These are phyloP conservation scores for Poa annua DNA, from an alignment of 176 grass and related monocot species.

Conservation along the genomic window DNA sequence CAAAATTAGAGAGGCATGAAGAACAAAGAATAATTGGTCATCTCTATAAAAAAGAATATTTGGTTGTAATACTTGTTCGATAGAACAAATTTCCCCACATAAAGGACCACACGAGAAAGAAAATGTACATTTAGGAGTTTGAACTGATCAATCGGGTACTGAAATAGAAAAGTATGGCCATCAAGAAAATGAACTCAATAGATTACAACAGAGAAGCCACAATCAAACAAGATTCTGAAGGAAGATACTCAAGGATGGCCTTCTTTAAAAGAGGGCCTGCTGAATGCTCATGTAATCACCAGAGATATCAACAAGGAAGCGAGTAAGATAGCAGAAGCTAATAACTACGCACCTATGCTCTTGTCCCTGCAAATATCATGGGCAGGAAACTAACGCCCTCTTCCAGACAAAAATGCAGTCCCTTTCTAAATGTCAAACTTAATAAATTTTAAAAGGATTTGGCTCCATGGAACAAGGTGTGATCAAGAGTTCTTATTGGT, in stretches of 20 bases:
- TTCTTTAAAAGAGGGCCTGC: conserved; percentile 39
- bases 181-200: not conserved
- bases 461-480: conserved; percentile 17
- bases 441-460: conserved; percentile 11
- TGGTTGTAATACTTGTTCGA: conserved; percentile 10
- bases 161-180: conserved; percentile 2
- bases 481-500: conserved; percentile 25
- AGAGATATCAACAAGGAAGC: conserved; percentile 25
- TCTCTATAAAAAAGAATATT: not conserved
- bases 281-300: conserved; percentile 20
- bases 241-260: conserved; percentile 32
- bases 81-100: conserved; percentile 19
- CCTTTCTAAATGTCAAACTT: conserved; percentile 40
- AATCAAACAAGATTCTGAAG: conserved; percentile 8
- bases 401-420: conserved; percentile 31
- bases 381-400: conserved; percentile 15
- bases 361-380: conserved; percentile 17
- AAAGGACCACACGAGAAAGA: conserved; percentile 5
- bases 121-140: conserved; percentile 16
- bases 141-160: conserved; percentile 25
- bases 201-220: not conserved
- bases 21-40: not conserved
- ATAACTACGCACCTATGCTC: not conserved
- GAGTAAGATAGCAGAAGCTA: conserved; percentile 22
- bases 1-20: conserved; percentile 22